phyloP scores from a whole-genome alignment of 371 early-diverging fungal species.

The Thermomucor indicae-seudaticae region DNA sequence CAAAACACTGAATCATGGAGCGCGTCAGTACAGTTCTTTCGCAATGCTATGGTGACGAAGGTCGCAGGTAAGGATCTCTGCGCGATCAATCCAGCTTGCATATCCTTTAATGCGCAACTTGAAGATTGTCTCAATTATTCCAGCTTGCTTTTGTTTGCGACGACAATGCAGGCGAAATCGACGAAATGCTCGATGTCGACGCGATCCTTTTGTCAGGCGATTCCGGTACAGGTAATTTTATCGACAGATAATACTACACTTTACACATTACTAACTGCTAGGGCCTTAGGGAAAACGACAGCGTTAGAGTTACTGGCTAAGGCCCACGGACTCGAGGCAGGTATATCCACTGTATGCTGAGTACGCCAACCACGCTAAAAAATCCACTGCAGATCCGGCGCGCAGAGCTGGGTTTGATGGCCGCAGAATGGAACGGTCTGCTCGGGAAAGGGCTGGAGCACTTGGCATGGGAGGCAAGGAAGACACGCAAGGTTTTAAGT shows the following conservation, averaged over 20 bases:
- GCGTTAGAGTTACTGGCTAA: constrained; percentile 19
- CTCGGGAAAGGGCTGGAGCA: constrained; percentile 33
- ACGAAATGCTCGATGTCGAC: background rate
- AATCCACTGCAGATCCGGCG: constrained; percentile 10
- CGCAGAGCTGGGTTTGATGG: constrained; percentile 28
- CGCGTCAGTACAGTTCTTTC: too few relatives aligned
- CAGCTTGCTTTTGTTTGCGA: constrained; percentile 16
- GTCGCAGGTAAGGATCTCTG: constrained; percentile 24
- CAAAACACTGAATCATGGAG: too few relatives aligned
- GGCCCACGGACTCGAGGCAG: constrained; percentile 15
- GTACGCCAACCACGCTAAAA: background rate
- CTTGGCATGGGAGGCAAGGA: constrained; percentile 23
- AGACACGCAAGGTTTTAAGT: background rate
- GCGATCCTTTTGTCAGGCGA: constrained; percentile 30
- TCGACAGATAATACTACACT: background rate
- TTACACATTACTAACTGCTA: background rate
- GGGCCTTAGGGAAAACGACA: constrained; percentile 31
- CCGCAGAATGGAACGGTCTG: constrained; percentile 32
- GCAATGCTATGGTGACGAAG: constrained; percentile 46
- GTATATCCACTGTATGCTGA: background rate
- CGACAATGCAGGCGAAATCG: background rate
- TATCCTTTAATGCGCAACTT: background rate
- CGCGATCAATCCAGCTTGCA: background rate
- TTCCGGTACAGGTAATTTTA: constrained; percentile 33
- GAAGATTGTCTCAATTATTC: constrained; percentile 36